phyloP scores from a whole-genome alignment of 108 stramenopile species.

The Thalassiosira profunda region DNA sequence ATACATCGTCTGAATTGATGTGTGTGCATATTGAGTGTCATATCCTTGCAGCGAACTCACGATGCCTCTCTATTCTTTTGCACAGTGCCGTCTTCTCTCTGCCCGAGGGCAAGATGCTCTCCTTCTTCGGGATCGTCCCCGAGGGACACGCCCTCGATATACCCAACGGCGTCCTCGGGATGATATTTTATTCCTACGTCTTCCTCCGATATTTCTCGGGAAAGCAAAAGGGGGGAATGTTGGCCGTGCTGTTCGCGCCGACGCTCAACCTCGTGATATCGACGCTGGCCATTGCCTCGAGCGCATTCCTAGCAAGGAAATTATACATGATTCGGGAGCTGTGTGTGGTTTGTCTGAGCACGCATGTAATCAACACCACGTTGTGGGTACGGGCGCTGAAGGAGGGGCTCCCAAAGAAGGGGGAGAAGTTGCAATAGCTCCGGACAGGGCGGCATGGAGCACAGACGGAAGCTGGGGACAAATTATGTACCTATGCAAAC shows the following conservation, averaged over 20 bases:
- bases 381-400: slow-evolving; percentile 43
- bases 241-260: slow-evolving; percentile 18
- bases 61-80: neutral
- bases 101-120: slow-evolving; percentile 78
- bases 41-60: neutral
- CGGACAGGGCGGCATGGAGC: too few relatives aligned
- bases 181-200: slow-evolving; percentile 64
- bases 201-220: slow-evolving; percentile 9
- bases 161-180: slow-evolving; percentile 76
- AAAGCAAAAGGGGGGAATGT: neutral
- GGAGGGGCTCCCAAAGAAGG: neutral
- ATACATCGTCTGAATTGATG: too few relatives aligned
- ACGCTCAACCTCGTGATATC: slow-evolving; percentile 36
- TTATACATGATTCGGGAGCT: slow-evolving; percentile 64
- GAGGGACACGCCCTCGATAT: slow-evolving; percentile 64
- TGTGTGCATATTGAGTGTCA: too few relatives aligned
- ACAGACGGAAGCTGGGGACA: too few relatives aligned
- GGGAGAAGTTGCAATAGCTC: too few relatives aligned
- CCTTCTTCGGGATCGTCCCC: slow-evolving; percentile 79
- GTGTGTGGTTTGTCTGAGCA: slow-evolving; percentile 77
- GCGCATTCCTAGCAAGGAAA: slow-evolving; percentile 68
- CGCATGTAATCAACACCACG: slow-evolving; percentile 69
- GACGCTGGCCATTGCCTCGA: slow-evolving; percentile 55
- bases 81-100: slow-evolving; percentile 73
- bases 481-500: too few relatives aligned